A percentile compares a stretch with the other conserved stretches of the same genome.
These are phyloP conservation scores for Onygenales sp. DNA, from an alignment of 2,329 filamentous ascomycete genomes.

Conservation along the genomic window DNA sequence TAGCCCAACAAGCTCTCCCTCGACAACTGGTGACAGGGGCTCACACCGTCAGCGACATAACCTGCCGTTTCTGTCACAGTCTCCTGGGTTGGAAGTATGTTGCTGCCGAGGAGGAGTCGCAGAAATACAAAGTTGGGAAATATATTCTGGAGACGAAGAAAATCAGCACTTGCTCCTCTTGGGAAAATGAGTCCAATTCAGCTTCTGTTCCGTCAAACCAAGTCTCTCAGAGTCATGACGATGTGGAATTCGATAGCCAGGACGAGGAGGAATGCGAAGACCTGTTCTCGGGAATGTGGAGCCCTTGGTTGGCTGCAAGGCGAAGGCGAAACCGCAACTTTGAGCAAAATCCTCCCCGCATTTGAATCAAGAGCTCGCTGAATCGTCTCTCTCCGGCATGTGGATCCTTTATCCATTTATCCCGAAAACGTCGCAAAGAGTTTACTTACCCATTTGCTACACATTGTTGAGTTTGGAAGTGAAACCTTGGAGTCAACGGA, in stretches of 20 bases:
- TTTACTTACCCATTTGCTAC: no score
- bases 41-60: constrained; percentile 53
- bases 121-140: constrained; percentile 58
- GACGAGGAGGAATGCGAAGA: constrained; percentile 61
- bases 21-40: constrained; percentile 53
- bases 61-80: constrained; percentile 46
- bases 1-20: constrained; percentile 46
- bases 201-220: neutral
- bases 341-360: constrained; percentile 14
- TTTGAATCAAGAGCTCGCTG: no score
- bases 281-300: constrained; percentile 55
- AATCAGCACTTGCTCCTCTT: constrained; percentile 40
- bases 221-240: constrained; percentile 13
- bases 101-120: constrained; percentile 50
- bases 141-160: constrained; percentile 55
- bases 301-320: constrained; percentile 40
- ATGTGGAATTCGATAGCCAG: constrained; percentile 53
- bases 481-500: no score
- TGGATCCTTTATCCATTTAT: no score
- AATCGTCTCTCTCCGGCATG: no score
- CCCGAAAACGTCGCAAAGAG: no score
- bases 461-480: no score
- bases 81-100: constrained; percentile 59
- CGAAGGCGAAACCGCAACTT: constrained; percentile 31
- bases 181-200: constrained; percentile 34